Evolutionary conservation across 139 green algal genomes (phyloP).

Genomic region (Chlamydomonas schloesseri): DNA sequence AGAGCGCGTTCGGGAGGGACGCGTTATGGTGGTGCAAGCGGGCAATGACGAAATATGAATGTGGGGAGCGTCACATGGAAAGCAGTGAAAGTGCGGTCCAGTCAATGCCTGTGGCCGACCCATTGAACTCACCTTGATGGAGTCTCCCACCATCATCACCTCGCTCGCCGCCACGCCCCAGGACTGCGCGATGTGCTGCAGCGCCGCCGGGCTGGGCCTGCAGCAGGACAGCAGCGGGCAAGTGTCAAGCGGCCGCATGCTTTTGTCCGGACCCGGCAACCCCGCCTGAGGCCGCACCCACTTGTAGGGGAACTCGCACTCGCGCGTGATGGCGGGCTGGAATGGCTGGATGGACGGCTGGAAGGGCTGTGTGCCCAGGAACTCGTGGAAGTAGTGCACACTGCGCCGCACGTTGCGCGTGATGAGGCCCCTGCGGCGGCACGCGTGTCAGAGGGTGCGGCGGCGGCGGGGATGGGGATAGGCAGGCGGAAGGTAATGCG

Average conservation of each 20-base stretch:
- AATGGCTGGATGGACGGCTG: too few relatives aligned
- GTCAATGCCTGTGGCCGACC: too few relatives aligned
- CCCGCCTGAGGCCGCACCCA: neutral
- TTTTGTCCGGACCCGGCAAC: too few relatives aligned
- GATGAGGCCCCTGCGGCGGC: slow-evolving; percentile 66
- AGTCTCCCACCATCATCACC: slow-evolving; percentile 90
- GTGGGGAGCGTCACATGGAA: too few relatives aligned
- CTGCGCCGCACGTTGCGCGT: slow-evolving; percentile 75
- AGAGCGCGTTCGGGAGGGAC: too few relatives aligned
- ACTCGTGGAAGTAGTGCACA: slow-evolving; percentile 38
- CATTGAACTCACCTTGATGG: slow-evolving; percentile 58
- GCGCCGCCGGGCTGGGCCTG: slow-evolving; percentile 71
- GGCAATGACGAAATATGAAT: too few relatives aligned
- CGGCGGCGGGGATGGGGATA: neutral
- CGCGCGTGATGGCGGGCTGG: slow-evolving; percentile 74
- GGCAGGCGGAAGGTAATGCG: too few relatives aligned
- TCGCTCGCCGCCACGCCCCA: slow-evolving; percentile 77
- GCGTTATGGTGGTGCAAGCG: too few relatives aligned
- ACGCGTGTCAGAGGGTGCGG: neutral
- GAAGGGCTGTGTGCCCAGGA: slow-evolving; percentile 23
- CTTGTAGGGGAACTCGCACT: slow-evolving; percentile 80
- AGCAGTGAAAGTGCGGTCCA: too few relatives aligned
- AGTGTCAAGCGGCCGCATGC: neutral
- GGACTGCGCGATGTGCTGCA: slow-evolving; percentile 85
- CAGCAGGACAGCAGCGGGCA: neutral